A percentile compares a stretch with the other conserved stretches of the same genome.
phyloP scores from a whole-genome alignment of 768 basidiomycete species.

The Hydnomerulius pinastri region DNA sequence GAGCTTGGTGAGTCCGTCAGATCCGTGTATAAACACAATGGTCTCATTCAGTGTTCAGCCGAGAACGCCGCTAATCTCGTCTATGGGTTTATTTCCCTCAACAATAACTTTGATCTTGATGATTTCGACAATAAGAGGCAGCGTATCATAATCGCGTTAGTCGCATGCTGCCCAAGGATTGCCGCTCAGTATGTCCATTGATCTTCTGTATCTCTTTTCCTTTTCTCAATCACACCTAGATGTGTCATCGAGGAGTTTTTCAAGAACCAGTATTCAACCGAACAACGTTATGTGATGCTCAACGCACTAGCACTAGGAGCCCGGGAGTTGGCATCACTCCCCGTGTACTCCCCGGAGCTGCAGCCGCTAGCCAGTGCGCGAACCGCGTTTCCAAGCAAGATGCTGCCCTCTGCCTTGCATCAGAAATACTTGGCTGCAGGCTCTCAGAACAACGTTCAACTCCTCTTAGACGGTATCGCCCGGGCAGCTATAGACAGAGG shows the following conservation, averaged over 20 bases:
- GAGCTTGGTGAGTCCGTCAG: constrained; percentile 66
- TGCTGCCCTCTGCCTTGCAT: constrained; percentile 72
- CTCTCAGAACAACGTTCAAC: constrained; percentile 47
- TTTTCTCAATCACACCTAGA: constrained; percentile 41
- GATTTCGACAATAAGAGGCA: constrained; percentile 78
- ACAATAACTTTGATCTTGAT: constrained; percentile 84
- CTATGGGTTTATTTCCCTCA: constrained; percentile 69
- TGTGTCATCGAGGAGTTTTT: constrained; percentile 91
- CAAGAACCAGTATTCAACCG: constrained; percentile 86
- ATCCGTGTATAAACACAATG: background rate
- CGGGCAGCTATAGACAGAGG: constrained; percentile 62
- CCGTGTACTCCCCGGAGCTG: constrained; percentile 25
- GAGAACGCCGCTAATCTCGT: constrained; percentile 89
- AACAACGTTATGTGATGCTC: constrained; percentile 83
- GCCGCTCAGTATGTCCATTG: constrained; percentile 70
- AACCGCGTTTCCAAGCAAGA: constrained; percentile 79
- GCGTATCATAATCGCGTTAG: constrained; percentile 74
- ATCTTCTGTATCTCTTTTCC: background rate
- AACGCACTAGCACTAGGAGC: constrained; percentile 87
- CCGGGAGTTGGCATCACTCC: constrained; percentile 70
- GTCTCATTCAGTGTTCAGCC: constrained; percentile 46
- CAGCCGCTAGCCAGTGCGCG: constrained; percentile 34
- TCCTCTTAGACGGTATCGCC: constrained; percentile 64
- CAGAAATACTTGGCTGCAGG: constrained; percentile 55
- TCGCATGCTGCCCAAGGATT: constrained; percentile 74